Conservation (phyloP, 257 asterid genomes). For the Lycium ferocissimum region DNA sequence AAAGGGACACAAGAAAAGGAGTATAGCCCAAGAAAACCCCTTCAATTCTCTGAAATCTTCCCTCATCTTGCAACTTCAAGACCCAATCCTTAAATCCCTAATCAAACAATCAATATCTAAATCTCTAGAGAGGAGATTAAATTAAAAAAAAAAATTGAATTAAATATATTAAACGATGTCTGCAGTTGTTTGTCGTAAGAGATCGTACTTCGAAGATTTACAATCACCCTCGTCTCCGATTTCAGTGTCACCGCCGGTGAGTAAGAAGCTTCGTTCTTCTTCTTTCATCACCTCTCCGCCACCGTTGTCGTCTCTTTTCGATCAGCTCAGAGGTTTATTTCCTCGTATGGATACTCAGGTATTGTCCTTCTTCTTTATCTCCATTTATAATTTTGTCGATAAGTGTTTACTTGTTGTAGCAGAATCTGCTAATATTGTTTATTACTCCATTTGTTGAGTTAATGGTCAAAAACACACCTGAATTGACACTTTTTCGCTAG, state of each 20-base stretch:
- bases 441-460: no score
- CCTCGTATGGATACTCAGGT: conserved; percentile 72
- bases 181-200: conserved; percentile 79
- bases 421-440: neutral
- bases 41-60: neutral
- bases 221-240: conserved; percentile 57
- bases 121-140: neutral
- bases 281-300: conserved; percentile 51
- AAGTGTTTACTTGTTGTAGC: neutral
- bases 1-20: neutral
- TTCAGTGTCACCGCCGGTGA: conserved; percentile 55
- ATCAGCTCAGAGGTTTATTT: conserved; percentile 60
- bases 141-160: neutral
- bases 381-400: neutral
- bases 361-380: neutral
- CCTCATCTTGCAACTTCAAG: neutral
- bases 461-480: no score
- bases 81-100: neutral
- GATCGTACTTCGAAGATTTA: conserved; percentile 78
- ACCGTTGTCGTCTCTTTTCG: conserved; percentile 45
- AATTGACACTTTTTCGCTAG: no score
- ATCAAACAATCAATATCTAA: neutral
- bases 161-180: conserved; percentile 58
- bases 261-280: conserved; percentile 69
- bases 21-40: neutral